These are phyloP conservation scores for Rhizophlyctis rosea DNA, from an alignment of 192 early-diverging fungal species.

Conservation along the genomic window DNA sequence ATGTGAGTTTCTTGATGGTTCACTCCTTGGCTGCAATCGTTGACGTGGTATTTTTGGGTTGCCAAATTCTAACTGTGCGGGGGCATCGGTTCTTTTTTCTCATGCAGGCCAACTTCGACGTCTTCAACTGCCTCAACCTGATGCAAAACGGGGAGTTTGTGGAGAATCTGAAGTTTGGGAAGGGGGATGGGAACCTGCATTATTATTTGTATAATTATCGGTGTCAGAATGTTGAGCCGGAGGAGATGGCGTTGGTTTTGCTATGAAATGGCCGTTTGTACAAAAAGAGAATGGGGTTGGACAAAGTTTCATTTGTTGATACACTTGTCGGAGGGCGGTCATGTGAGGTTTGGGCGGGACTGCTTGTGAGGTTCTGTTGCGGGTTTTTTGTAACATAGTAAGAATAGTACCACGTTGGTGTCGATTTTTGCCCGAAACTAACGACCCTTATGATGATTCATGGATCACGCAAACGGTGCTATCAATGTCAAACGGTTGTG, in stretches of 20 bases:
- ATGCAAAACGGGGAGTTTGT: slow-evolving; percentile 86
- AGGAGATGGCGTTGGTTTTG: slow-evolving; percentile 87
- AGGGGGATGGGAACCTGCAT: slow-evolving; percentile 90
- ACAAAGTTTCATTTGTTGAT: too few relatives aligned
- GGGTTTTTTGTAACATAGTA: too few relatives aligned
- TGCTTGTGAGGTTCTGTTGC: too few relatives aligned
- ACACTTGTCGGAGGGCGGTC: too few relatives aligned
- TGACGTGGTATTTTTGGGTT: neutral
- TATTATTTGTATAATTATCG: slow-evolving; percentile 98
- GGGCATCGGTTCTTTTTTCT: neutral
- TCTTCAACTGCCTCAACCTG: slow-evolving; percentile 90
- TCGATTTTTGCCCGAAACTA: too few relatives aligned
- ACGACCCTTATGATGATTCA: too few relatives aligned
- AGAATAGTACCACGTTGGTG: too few relatives aligned
- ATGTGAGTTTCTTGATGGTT: slow-evolving; percentile 30
- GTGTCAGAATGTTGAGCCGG: slow-evolving; percentile 61
- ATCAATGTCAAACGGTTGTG: too few relatives aligned
- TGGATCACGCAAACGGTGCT: too few relatives aligned
- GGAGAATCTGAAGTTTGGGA: slow-evolving; percentile 83
- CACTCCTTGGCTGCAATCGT: neutral
- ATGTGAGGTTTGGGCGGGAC: too few relatives aligned
- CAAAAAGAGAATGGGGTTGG: too few relatives aligned
- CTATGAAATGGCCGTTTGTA: slow-evolving; percentile 66
- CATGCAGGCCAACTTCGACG: slow-evolving; percentile 74
- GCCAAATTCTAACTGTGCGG: neutral